These are phyloP conservation scores for Meyerozyma carpophila DNA, from an alignment of 1,139 yeast genomes.

Conservation along the genomic window DNA sequence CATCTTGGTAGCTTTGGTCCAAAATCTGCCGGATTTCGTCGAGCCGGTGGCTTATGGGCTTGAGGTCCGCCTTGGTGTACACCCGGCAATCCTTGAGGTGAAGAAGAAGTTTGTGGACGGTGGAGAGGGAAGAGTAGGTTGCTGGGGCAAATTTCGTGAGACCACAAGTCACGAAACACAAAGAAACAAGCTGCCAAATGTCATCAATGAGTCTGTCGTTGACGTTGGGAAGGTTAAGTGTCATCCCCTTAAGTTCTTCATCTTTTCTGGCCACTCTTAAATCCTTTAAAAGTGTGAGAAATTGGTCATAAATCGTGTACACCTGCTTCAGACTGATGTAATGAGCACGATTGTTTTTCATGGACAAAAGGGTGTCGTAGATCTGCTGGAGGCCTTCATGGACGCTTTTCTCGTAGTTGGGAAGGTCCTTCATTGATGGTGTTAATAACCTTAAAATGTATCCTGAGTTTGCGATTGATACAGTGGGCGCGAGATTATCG, in stretches of 20 bases:
- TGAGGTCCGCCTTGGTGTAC: slow-evolving; percentile 76
- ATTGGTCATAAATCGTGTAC: slow-evolving; percentile 47
- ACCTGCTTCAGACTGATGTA: slow-evolving; percentile 64
- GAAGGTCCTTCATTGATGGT: slow-evolving; percentile 8
- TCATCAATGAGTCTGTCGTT: slow-evolving; percentile 82
- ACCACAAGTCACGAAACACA: slow-evolving; percentile 89
- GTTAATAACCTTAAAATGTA: not conserved
- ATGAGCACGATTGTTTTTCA: slow-evolving; percentile 61
- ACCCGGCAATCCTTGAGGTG: slow-evolving; percentile 79
- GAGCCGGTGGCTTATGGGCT: slow-evolving; percentile 68
- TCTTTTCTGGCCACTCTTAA: slow-evolving; percentile 44
- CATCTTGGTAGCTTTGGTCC: slow-evolving; percentile 21
- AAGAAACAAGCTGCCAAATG: slow-evolving; percentile 76
- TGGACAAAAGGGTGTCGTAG: slow-evolving; percentile 44
- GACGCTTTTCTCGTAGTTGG: slow-evolving; percentile 44
- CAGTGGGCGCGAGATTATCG: not conserved
- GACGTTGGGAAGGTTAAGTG: slow-evolving; percentile 30
- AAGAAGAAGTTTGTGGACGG: slow-evolving; percentile 75
- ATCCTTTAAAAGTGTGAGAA: slow-evolving; percentile 46
- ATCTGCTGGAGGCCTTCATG: slow-evolving; percentile 43
- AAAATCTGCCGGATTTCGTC: slow-evolving; percentile 64
- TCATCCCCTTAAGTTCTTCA: slow-evolving; percentile 42
- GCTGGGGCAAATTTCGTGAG: slow-evolving; percentile 88
- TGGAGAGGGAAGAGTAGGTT: slow-evolving; percentile 80
- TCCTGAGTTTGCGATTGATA: not conserved